Base-by-base conservation (phyloP, 768 basidiomycete genomes). In the Termitomyces sp. region DNA sequence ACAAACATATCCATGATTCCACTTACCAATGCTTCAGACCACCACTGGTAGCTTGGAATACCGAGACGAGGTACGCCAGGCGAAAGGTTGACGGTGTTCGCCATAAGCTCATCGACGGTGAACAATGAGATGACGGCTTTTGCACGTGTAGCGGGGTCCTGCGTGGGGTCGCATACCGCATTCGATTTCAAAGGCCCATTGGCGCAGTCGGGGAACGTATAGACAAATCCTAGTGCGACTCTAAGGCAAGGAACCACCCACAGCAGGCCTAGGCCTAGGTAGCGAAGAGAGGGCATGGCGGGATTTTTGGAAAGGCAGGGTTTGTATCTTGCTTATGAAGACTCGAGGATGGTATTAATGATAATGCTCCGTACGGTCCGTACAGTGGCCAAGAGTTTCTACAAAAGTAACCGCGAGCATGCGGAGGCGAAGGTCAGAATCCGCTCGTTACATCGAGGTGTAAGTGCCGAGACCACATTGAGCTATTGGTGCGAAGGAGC, bases 41-140 rank as follows among this genome's bases (percentile, higher is more conserved):
- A 84, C 81, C 82, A 83, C 44, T 81, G 71, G 50, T 85, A 85
- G 16, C 76, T 62, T 10, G 81, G 80, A 23, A 85, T 66, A n/a
- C 81, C 82, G 3, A 83, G 71, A 11, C 81, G 76, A 50, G 81
- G 66, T 20, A 83, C 80, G 27, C 80, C 83, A 6, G 78, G 75
- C 5, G 80, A 73, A 0, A 62, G 53, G 54, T 79, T 82, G 44
- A 73, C 76, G 5, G 79, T 81, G 63, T 83, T 82, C 52, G 65
- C 70, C 46, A 78, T 77, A 53, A 82, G 65, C 57, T 85, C 83
- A 15, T 70, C 70, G 31, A 77, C 70, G 12, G 78, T 82, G 62
- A 83, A 79, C 56, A 76, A 66, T 41, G 70, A 57, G 46, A 83
- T 70, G 50, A 84, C 64, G 15, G 80, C 77, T n/a, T 70, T 67